These are phyloP conservation scores for Daldinia vernicosa DNA, from an alignment of 495 filamentous ascomycete species.

Conservation along the genomic window DNA sequence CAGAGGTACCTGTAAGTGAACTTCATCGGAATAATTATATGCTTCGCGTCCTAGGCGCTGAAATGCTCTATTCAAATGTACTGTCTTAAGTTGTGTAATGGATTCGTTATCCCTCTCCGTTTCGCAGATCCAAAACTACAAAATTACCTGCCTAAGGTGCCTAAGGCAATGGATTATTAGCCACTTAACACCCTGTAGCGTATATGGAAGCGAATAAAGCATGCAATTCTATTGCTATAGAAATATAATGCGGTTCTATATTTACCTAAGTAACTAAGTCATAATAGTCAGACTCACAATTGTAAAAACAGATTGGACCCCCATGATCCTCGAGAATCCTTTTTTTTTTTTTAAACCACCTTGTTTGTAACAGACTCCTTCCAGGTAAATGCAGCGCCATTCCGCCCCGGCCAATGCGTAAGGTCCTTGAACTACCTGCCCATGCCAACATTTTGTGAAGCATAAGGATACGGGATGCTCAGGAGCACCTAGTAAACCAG, in stretches of 20 bases:
- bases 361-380: not conserved
- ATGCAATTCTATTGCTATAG: not conserved
- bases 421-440: not conserved
- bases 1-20: too few relatives aligned
- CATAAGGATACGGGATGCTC: slow-evolving; percentile 5
- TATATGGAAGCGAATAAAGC: not conserved
- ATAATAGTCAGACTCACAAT: not conserved
- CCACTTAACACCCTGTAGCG: not conserved
- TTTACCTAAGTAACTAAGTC: not conserved
- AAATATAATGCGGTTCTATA: not conserved
- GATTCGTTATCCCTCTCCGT: too few relatives aligned
- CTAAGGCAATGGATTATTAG: not conserved
- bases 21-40: too few relatives aligned
- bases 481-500: slow-evolving; percentile 2
- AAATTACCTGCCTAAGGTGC: too few relatives aligned
- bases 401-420: slow-evolving; percentile 4
- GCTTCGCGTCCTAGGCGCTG: too few relatives aligned
- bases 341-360: slow-evolving; percentile 14
- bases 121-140: too few relatives aligned
- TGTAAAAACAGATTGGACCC: slow-evolving; percentile 8
- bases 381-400: slow-evolving; percentile 1
- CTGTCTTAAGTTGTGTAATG: too few relatives aligned
- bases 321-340: slow-evolving; percentile 4
- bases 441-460: slow-evolving; percentile 10
- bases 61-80: too few relatives aligned